These are phyloP conservation scores for Aspergillus ochraceoroseus DNA, from an alignment of 2,329 filamentous ascomycete species.

Conservation along the genomic window DNA sequence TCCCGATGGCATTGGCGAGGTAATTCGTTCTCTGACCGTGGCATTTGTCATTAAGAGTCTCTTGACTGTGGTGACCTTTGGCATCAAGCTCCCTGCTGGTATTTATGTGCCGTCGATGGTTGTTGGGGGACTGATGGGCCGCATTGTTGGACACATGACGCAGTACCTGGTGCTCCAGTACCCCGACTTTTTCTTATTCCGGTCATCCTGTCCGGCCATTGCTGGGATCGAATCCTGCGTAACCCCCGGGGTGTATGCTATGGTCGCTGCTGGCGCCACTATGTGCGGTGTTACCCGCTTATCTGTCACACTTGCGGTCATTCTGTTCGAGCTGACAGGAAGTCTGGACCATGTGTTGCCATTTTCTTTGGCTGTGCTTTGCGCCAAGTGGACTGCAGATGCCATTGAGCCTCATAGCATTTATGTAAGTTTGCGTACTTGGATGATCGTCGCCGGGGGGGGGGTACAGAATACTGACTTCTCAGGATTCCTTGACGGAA, in stretches of 20 bases:
- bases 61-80: constrained; percentile 85
- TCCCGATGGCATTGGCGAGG: constrained; percentile 69
- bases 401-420: constrained; percentile 91
- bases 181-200: constrained; percentile 68
- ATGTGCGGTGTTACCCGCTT: constrained; percentile 97
- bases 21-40: constrained; percentile 64
- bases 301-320: constrained; percentile 89
- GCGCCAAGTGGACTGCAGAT: constrained; percentile 98
- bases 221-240: constrained; percentile 74
- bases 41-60: constrained; percentile 88
- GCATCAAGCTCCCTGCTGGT: constrained; percentile 91
- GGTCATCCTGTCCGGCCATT: constrained; percentile 60
- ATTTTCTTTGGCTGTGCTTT: constrained; percentile 84
- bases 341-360: constrained; percentile 92
- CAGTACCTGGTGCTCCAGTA: constrained; percentile 75
- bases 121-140: constrained; percentile 84
- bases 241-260: constrained; percentile 91
- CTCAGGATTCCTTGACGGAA: constrained; percentile 81
- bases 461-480: no score
- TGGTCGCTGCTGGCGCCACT: constrained; percentile 89
- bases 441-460: neutral
- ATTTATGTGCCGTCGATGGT: constrained; percentile 99
- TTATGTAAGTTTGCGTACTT: constrained; percentile 57
- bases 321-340: constrained; percentile 91
- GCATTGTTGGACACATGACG: constrained; percentile 77